These are phyloP conservation scores for Debaryomyces maramus DNA, from an alignment of 805 yeast genomes.

Conservation along the genomic window DNA sequence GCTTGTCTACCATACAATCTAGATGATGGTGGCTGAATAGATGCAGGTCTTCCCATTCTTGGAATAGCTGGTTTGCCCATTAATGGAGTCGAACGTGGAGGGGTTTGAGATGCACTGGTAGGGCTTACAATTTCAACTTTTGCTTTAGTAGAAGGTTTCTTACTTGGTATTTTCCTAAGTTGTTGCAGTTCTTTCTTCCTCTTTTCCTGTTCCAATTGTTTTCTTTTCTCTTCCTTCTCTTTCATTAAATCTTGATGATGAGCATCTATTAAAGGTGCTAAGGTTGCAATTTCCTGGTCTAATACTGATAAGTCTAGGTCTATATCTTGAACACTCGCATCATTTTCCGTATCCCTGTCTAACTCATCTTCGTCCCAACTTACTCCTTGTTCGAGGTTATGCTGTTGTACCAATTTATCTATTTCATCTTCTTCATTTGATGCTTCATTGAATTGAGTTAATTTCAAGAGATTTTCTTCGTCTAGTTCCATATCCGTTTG, in stretches of 20 bases:
- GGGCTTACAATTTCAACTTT: not conserved
- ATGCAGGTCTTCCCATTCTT: slow-evolving; percentile 47
- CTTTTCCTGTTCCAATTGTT: slow-evolving; percentile 21
- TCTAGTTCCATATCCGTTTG: slow-evolving; percentile 12
- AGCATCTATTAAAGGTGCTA: slow-evolving; percentile 40
- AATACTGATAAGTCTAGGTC: slow-evolving; percentile 32
- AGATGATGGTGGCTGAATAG: slow-evolving; percentile 45
- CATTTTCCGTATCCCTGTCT: slow-evolving; percentile 8
- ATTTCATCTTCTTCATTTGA: slow-evolving; percentile 41
- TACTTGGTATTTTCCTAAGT: slow-evolving; percentile 7
- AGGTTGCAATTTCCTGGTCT: slow-evolving; percentile 42
- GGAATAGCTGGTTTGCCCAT: slow-evolving; percentile 38
- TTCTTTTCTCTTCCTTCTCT: slow-evolving; percentile 21
- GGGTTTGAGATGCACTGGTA: slow-evolving; percentile 1
- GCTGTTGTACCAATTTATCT: slow-evolving; percentile 35
- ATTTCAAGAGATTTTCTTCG: slow-evolving; percentile 17
- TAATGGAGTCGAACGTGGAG: slow-evolving; percentile 21
- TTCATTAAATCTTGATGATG: slow-evolving; percentile 29
- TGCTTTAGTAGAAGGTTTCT: slow-evolving; percentile 3
- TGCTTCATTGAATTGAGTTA: slow-evolving; percentile 21
- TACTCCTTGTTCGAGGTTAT: slow-evolving; percentile 35
- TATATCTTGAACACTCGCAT: slow-evolving; percentile 9
- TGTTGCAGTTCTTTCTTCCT: slow-evolving; percentile 14
- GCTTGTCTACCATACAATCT: slow-evolving; percentile 30
- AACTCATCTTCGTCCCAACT: slow-evolving; percentile 20